These are phyloP conservation scores for Diaporthe nobilis DNA, from an alignment of 2,329 filamentous ascomycete genomes.

Conservation along the genomic window DNA sequence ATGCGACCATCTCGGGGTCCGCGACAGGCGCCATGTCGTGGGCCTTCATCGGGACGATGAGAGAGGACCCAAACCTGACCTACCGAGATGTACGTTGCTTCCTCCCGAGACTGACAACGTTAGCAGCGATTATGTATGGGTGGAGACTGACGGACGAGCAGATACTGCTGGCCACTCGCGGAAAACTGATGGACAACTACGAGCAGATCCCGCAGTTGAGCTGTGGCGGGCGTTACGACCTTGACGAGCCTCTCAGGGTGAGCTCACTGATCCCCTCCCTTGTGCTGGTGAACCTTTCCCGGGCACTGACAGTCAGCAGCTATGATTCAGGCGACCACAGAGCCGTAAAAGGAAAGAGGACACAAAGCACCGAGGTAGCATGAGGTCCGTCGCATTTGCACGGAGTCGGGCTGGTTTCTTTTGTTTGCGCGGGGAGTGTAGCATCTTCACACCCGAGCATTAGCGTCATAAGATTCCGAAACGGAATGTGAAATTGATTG, in stretches of 20 bases:
- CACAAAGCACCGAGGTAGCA: background rate
- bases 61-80: slow-evolving; percentile 49
- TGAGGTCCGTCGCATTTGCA: slow-evolving; percentile 17
- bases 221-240: slow-evolving; percentile 49
- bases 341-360: background rate
- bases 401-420: background rate
- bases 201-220: slow-evolving; percentile 49
- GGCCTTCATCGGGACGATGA: slow-evolving; percentile 53
- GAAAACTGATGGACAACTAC: slow-evolving; percentile 45
- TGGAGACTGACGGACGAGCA: slow-evolving; percentile 34
- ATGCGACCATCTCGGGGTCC: slow-evolving; percentile 53
- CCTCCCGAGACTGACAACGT: background rate
- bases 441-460: slow-evolving; percentile 14
- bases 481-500: background rate
- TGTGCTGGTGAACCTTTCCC: rapidly evolving
- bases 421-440: background rate
- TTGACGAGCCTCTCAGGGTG: slow-evolving; percentile 46
- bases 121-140: background rate
- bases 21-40: slow-evolving; percentile 57
- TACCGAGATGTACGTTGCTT: slow-evolving; percentile 49
- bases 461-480: background rate
- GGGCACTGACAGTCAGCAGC: slow-evolving; percentile 32
- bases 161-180: slow-evolving; percentile 46
- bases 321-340: background rate
- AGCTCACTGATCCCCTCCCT: background rate